phyloP scores from a whole-genome alignment of 768 basidiomycete species.

The Lyophyllum atratum region DNA sequence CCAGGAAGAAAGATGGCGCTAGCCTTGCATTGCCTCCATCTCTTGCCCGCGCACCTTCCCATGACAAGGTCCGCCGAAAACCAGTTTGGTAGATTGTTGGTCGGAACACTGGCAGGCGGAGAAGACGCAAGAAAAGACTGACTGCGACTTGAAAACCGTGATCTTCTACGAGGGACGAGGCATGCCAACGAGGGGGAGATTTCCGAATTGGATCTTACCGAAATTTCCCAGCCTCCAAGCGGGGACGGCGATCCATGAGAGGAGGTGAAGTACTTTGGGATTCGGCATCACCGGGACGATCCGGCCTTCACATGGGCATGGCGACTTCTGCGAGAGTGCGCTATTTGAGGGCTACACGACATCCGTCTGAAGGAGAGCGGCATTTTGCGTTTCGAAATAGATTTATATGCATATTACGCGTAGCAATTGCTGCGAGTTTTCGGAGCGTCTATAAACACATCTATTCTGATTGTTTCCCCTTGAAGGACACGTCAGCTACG shows the following conservation, averaged over 20 bases:
- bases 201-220: background rate
- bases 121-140: no score
- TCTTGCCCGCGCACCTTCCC: background rate
- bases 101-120: no score
- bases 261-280: background rate
- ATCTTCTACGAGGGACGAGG: background rate
- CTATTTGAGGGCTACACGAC: background rate
- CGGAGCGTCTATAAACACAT: constrained; percentile 9
- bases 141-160: no score
- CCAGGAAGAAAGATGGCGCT: background rate
- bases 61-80: no score
- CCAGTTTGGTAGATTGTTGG: no score
- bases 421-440: constrained; percentile 6
- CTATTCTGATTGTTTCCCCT: constrained; percentile 21
- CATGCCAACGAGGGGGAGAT: background rate
- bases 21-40: background rate
- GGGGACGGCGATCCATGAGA: background rate
- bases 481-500: background rate
- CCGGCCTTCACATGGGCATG: background rate
- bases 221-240: background rate
- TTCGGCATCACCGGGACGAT: background rate
- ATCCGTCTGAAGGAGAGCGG: background rate
- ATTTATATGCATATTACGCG: background rate
- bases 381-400: background rate
- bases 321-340: background rate